Evolutionary conservation across 176 grass and related monocot genomes (phyloP).

Genomic region (Chloris gayana): DNA sequence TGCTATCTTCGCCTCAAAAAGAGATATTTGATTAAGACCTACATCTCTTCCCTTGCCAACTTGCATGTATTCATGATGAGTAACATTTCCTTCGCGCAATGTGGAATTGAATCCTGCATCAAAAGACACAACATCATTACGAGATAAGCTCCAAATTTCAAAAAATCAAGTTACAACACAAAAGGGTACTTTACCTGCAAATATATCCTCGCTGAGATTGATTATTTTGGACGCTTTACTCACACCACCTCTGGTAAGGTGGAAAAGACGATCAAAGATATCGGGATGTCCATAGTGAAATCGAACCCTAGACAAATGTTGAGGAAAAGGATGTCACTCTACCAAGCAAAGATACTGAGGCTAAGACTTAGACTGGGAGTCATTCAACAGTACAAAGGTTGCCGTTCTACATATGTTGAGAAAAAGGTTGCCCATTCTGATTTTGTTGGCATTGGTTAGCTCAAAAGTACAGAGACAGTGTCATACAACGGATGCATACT

Average conservation of each 20-base stretch:
- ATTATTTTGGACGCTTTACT: slow-evolving; percentile 99
- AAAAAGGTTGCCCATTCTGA: too few species aligned
- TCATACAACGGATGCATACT: not conserved
- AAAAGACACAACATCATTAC: slow-evolving; percentile 27
- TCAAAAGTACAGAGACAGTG: not conserved
- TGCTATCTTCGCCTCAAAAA: slow-evolving; percentile 99
- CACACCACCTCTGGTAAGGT: slow-evolving; percentile 89
- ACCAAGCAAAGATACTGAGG: not conserved
- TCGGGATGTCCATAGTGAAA: slow-evolving; percentile 98
- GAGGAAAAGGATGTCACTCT: slow-evolving; percentile 10
- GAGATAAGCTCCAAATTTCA: not conserved
- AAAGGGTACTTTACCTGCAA: slow-evolving; percentile 69
- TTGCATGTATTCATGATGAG: slow-evolving; percentile 99
- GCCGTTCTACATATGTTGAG: too few species aligned
- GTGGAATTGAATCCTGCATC: slow-evolving; percentile 94
- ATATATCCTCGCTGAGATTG: slow-evolving; percentile 99
- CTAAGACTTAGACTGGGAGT: not conserved
- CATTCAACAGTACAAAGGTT: too few species aligned
- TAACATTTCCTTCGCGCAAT: slow-evolving; percentile 96
- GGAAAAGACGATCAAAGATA: slow-evolving; percentile 94
- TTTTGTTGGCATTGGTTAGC: not conserved
- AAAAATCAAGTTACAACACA: not conserved
- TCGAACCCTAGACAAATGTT: slow-evolving; percentile 65
- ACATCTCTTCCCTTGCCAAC: slow-evolving; percentile 99
- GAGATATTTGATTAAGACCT: slow-evolving; percentile 95